Evolutionary conservation across 371 early-diverging fungal species (phyloP).

Genomic region (Mortierella sp.): DNA sequence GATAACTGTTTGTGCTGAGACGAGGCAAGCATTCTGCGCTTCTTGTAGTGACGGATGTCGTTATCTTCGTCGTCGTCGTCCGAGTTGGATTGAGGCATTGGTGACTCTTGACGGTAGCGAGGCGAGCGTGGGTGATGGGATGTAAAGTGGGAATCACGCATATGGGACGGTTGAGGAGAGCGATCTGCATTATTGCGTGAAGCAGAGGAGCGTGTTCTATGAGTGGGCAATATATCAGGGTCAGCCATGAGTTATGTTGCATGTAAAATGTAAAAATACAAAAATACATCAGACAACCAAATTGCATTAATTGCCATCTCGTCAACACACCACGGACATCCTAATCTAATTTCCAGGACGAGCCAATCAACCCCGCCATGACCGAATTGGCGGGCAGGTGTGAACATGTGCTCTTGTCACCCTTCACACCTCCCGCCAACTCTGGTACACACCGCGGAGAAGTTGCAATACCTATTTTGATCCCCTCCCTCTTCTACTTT

Average conservation of each 20-base stretch:
- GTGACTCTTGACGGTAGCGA: constrained; percentile 46
- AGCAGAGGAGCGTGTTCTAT: background rate
- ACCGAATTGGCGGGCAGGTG: background rate
- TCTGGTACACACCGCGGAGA: no score
- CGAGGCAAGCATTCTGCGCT: constrained; percentile 34
- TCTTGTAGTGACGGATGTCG: constrained; percentile 44
- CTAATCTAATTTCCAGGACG: constrained; percentile 14
- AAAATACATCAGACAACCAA: background rate
- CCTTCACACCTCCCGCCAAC: no score
- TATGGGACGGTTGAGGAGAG: background rate
- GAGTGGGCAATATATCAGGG: background rate
- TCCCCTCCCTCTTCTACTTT: no score
- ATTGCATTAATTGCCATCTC: constrained; percentile 2
- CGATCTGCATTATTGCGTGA: background rate
- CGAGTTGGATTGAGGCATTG: constrained; percentile 49
- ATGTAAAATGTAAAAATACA: no score
- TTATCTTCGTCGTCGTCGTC: constrained; percentile 45
- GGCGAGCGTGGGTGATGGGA: constrained; percentile 32
- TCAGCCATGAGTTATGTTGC: no score
- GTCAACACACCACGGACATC: background rate
- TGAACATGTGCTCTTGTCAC: no score
- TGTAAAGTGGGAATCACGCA: constrained; percentile 18
- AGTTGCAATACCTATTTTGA: no score
- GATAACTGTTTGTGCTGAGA: constrained; percentile 10
- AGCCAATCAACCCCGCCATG: constrained; percentile 3